Evolutionary conservation across 2,329 filamentous ascomycete species (phyloP), one percentile per base, ranked within the genome.

Genomic region (Juglanconis sp.): DNA sequence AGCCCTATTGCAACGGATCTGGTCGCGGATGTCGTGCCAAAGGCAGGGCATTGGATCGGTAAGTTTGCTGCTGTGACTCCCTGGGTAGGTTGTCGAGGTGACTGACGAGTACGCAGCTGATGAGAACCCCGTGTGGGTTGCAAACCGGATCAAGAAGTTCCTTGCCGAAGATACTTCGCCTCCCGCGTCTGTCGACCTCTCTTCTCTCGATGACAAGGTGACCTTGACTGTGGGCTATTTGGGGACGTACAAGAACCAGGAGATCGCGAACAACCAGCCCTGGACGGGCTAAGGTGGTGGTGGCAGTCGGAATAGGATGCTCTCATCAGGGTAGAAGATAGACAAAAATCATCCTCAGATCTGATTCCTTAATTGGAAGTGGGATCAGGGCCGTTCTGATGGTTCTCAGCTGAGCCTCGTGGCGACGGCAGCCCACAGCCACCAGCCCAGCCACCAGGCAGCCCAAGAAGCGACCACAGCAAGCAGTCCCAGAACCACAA

Each of bases 401-500:
- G 51, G 42, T 34, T 7, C 35, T 50, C 40, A 60, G 57, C 32
- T 15, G 13, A 53, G n/a, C 40, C 32, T 57, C 47, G 46, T 31
- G 30, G 46, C 53, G 40, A 50, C 24, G 9, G n/a, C 15, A 15
- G 5, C 5, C 62, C 56, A 63, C 3, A 57, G 32, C 66, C 68
- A 70, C 3, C 55, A 59, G 1, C 61, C 58, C 7, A 67, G 46
- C 34, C 65, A 65, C 67, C 69, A 74, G 2, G 62, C 57, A 5
- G 57, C 68, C 73, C 72, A 76, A 1, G 68, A 31, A 4, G 67
- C 64, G 5, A 65, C 66, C 15, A 74, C 65, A 4, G 68, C 65
- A 34, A 75, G 65, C 17, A 78, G 68, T 8, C 74, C 74, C 67
- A 89, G 68, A 2, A 72, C 75, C 4, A 80, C 68, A 31, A 88